A percentile compares a stretch with the other conserved stretches of the same genome.
phyloP scores from a whole-genome alignment of 108 stramenopile species.

The Cyclostephanos invisitatus region DNA sequence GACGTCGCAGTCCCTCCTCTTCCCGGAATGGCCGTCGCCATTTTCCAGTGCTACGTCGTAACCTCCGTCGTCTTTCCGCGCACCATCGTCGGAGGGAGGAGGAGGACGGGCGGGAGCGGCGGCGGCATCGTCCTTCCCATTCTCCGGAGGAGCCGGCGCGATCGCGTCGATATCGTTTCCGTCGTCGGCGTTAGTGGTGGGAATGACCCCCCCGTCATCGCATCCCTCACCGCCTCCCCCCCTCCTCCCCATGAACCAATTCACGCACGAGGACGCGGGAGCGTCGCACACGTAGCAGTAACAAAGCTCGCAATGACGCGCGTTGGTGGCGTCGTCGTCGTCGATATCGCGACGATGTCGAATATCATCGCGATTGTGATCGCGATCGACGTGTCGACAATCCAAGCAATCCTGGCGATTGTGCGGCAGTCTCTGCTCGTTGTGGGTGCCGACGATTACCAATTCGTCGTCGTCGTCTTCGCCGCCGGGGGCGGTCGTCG shows the following conservation, averaged over 20 bases:
- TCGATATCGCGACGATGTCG: background rate
- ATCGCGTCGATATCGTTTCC: too few species aligned
- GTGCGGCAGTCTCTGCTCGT: conserved; percentile 26
- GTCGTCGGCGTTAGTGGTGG: background rate
- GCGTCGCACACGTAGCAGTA: conserved; percentile 43
- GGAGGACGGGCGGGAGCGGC: too few species aligned
- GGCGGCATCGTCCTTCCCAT: too few species aligned
- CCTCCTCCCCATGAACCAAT: conserved; percentile 20
- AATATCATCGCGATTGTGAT: background rate
- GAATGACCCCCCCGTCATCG: background rate
- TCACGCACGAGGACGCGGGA: conserved; percentile 22
- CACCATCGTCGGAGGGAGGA: too few species aligned
- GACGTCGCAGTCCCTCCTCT: background rate
- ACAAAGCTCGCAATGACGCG: conserved; percentile 27
- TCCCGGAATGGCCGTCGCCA: background rate
- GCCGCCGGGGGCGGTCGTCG: conserved; percentile 2
- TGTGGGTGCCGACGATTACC: conserved; percentile 30
- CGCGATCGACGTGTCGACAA: conserved; percentile 9
- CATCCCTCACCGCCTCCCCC: background rate
- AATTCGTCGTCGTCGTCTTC: conserved; percentile 27
- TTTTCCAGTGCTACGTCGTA: too few species aligned
- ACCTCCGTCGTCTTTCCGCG: too few species aligned
- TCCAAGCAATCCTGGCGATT: conserved; percentile 37
- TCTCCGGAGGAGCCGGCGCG: too few species aligned
- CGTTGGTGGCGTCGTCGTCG: conserved; percentile 15